phyloP scores from a whole-genome alignment of 169 alveolate genomes.

The Plasmodium knowlesi region DNA sequence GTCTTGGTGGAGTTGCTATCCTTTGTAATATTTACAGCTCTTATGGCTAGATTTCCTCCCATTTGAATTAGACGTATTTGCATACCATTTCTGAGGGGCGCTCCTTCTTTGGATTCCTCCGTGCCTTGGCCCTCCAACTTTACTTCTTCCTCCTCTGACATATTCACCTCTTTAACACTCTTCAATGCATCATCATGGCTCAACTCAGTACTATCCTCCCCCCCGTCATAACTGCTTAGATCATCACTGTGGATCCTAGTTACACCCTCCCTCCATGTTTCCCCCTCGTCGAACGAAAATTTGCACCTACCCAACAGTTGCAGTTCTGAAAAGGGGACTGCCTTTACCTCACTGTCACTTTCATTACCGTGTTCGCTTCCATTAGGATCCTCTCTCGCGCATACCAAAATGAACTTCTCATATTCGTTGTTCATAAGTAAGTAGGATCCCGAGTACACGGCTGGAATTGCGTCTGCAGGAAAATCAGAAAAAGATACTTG shows the following conservation, averaged over 20 bases:
- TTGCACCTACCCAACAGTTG: conserved; percentile 1
- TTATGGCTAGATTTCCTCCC: conserved; percentile 5
- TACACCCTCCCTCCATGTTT: not conserved
- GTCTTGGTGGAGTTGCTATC: not conserved
- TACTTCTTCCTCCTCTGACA: not conserved
- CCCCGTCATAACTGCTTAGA: not conserved
- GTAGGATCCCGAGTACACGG: conserved; percentile 21
- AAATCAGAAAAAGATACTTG: not conserved
- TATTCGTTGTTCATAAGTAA: conserved; percentile 8
- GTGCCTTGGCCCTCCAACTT: not conserved
- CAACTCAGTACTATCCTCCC: not conserved
- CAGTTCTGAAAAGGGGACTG: not conserved
- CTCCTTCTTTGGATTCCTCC: not conserved
- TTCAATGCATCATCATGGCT: not conserved
- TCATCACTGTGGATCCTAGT: not conserved
- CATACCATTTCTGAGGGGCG: not conserved
- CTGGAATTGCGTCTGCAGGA: not conserved
- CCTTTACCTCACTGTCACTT: not conserved
- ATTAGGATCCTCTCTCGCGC: not conserved
- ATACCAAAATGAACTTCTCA: conserved; percentile 37
- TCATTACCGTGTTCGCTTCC: not conserved
- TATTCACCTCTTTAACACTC: not conserved
- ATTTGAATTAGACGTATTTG: not conserved
- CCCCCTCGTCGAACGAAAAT: not conserved
- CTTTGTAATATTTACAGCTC: not conserved